Conservation (phyloP, 2,329 filamentous ascomycete genomes). For the Aspergillus fumigatiaffinis region DNA sequence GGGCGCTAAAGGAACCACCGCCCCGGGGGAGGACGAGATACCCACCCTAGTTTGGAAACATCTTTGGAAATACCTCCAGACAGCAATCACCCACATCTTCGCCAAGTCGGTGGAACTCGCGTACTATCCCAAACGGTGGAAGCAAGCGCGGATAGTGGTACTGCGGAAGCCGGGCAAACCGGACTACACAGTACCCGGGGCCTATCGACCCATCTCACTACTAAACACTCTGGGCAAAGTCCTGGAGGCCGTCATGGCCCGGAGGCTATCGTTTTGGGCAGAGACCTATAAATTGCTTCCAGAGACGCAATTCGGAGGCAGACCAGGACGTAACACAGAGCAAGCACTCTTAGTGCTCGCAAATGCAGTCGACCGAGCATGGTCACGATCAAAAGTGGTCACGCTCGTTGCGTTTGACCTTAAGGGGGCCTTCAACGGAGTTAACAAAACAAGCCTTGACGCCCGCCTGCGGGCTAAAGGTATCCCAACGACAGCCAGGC, state of each 20-base stretch:
- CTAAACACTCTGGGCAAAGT: conserved; percentile 22
- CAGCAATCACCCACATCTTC: conserved; percentile 10
- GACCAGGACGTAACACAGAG: conserved; percentile 15
- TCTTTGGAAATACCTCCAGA: conserved; percentile 4
- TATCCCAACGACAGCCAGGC: too few relatives aligned
- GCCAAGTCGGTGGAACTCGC: conserved; percentile 11
- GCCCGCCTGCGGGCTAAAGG: background rate
- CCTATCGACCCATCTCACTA: conserved; percentile 24
- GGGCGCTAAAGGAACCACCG: conserved; percentile 13
- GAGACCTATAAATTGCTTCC: conserved; percentile 19
- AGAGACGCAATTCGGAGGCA: conserved; percentile 19
- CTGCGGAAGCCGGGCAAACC: conserved; percentile 23
- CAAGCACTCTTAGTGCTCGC: conserved; percentile 20
- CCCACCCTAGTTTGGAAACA: conserved; percentile 11
- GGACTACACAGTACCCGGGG: conserved; percentile 20
- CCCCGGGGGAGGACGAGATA: conserved; percentile 13
- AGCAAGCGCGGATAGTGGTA: conserved; percentile 16
- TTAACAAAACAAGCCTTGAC: conserved; percentile 11
- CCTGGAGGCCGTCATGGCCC: conserved; percentile 17
- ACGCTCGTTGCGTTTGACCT: conserved; percentile 16
- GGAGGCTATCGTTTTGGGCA: conserved; percentile 13
- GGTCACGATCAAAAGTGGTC: conserved; percentile 12
- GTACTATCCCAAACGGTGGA: conserved; percentile 17
- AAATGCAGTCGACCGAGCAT: conserved; percentile 15
- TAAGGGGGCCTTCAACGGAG: conserved; percentile 18